phyloP scores from a whole-genome alignment of 768 basidiomycete genomes.

The Xerocomellus dryophilus region DNA sequence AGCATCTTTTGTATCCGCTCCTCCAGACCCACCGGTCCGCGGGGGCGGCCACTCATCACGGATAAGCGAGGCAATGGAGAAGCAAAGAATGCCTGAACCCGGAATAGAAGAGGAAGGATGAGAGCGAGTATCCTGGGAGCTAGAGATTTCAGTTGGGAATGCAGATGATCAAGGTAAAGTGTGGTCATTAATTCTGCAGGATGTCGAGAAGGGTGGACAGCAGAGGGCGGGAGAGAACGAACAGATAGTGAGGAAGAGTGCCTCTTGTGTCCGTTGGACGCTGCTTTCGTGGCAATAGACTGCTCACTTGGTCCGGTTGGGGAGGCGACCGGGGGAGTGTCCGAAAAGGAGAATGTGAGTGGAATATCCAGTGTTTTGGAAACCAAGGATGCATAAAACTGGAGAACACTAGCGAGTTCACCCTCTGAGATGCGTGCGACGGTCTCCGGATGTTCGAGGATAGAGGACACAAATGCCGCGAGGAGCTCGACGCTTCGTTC shows the following conservation, averaged over 20 bases:
- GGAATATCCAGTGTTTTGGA: conserved; percentile 47
- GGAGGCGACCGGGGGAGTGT: conserved; percentile 23
- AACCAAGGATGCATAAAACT: conserved; percentile 59
- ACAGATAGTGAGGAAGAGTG: conserved; percentile 62
- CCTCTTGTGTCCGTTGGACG: conserved; percentile 47
- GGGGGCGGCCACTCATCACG: conserved; percentile 40
- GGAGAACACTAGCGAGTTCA: conserved; percentile 52
- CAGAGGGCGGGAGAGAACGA: conserved; percentile 38
- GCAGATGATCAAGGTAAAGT: conserved; percentile 63
- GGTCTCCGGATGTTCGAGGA: conserved; percentile 50
- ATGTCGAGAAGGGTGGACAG: conserved; percentile 36
- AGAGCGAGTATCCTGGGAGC: conserved; percentile 49
- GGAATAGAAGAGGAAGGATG: conserved; percentile 73
- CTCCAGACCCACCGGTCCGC: conserved; percentile 40
- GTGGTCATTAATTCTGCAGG: conserved; percentile 63
- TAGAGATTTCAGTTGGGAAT: conserved; percentile 58
- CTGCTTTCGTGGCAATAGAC: conserved; percentile 19
- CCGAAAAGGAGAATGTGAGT: conserved; percentile 13
- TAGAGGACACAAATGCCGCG: conserved; percentile 51
- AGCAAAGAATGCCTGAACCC: conserved; percentile 60
- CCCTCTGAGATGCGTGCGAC: conserved; percentile 60
- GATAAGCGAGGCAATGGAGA: conserved; percentile 68
- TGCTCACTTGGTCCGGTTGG: conserved; percentile 32
- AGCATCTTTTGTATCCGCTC: conserved; percentile 56
- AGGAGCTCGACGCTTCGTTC: conserved; percentile 64